A percentile compares a stretch with the other conserved stretches of the same genome.
Evolutionary conservation across 176 grass and related monocot genomes (phyloP).

Genomic region (Aegilops bicornis): DNA sequence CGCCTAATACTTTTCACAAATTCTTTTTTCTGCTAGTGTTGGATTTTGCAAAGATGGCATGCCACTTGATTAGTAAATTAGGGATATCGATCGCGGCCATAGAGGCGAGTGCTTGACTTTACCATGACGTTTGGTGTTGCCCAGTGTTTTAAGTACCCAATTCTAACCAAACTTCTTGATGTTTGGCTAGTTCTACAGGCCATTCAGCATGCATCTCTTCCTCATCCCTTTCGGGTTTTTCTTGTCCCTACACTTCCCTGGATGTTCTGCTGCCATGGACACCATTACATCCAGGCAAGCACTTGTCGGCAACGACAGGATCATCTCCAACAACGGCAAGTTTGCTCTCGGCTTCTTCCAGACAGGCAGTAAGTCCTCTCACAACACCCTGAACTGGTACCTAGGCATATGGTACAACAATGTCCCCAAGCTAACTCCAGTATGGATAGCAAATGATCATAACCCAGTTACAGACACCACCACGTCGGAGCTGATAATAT

Average conservation of each 20-base stretch:
- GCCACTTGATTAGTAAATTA: constrained; percentile 25
- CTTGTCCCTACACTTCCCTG: neutral
- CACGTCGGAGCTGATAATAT: constrained; percentile 36
- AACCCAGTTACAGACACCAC: constrained; percentile 19
- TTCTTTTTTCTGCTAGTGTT: neutral
- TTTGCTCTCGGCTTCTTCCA: constrained; percentile 63
- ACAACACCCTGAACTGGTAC: constrained; percentile 37
- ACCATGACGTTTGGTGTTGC: neutral
- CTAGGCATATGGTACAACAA: constrained; percentile 58
- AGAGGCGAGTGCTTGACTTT: neutral
- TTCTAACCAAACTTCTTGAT: neutral
- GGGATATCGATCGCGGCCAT: neutral
- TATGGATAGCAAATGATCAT: constrained; percentile 52
- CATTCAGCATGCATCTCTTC: constrained; percentile 9
- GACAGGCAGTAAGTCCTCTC: constrained; percentile 22
- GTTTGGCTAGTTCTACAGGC: neutral
- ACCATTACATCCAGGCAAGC: constrained; percentile 25
- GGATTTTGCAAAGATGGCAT: neutral
- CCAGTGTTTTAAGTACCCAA: neutral
- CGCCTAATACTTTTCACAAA: neutral
- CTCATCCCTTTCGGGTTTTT: neutral
- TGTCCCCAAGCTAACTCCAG: constrained; percentile 36
- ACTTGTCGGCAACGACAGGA: constrained; percentile 21
- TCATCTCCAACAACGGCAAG: constrained; percentile 40
- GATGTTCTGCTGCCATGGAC: constrained; percentile 8